A percentile compares a stretch with the other conserved stretches of the same genome.
phyloP scores from a whole-genome alignment of 2,329 filamentous ascomycete genomes.

The Xylariaceae sp. region DNA sequence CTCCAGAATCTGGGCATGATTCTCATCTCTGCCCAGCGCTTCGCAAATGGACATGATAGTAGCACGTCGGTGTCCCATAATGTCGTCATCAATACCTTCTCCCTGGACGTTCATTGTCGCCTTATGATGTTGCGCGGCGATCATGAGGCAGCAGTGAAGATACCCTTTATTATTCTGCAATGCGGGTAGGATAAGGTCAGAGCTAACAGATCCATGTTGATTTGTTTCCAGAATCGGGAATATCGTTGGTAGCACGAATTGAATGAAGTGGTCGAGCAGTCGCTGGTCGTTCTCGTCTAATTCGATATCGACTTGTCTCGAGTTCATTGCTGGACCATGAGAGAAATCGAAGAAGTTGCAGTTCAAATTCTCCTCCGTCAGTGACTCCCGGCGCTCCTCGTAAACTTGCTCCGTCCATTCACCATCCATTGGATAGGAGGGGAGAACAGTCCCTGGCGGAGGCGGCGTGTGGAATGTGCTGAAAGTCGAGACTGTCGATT shows the following conservation, averaged over 20 bases:
- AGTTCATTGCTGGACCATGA: conserved; percentile 64
- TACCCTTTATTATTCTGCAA: conserved; percentile 92
- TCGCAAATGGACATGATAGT: conserved; percentile 86
- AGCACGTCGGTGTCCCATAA: conserved; percentile 87
- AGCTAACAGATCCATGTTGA: conserved; percentile 78
- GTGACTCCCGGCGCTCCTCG: conserved; percentile 68
- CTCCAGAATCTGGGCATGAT: conserved; percentile 88
- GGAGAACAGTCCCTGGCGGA: conserved; percentile 67
- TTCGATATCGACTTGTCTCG: conserved; percentile 73
- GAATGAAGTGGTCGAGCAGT: conserved; percentile 87
- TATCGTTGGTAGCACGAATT: conserved; percentile 82
- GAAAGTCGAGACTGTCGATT: conserved; percentile 90
- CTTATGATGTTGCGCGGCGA: conserved; percentile 90
- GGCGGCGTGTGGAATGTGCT: conserved; percentile 86
- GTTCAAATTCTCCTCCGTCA: conserved; percentile 67
- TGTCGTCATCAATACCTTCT: conserved; percentile 83
- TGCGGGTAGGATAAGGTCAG: conserved; percentile 83
- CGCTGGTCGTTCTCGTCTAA: conserved; percentile 87
- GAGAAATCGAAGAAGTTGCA: conserved; percentile 84
- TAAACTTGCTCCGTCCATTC: conserved; percentile 75
- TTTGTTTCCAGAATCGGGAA: conserved; percentile 92
- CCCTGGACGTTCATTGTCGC: conserved; percentile 66
- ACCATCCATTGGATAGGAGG: conserved; percentile 61
- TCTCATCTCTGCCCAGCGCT: conserved; percentile 75
- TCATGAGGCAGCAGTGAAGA: conserved; percentile 92